Base-by-base conservation (phyloP, 352 stramenopile genomes). In the Phytophthora multivora region DNA sequence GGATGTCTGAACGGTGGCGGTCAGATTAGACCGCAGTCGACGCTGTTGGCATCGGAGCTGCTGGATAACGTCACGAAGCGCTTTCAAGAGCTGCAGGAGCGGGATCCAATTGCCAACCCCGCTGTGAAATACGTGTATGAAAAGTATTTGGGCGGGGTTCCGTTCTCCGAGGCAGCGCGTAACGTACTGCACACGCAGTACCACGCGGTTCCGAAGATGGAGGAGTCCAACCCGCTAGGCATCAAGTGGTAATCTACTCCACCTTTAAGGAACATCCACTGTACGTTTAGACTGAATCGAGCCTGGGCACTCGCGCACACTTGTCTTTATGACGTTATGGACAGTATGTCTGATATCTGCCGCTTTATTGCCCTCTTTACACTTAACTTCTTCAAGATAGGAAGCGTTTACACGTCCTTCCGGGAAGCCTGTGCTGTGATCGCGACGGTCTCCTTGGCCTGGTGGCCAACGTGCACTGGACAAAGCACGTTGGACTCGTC, bases 1-100 rank as follows among this genome's bases (percentile, higher is more conserved):
- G 97, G 97, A 6, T 99, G 97, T 63, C 69, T 98, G 35, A 99
- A 99, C 69, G 97, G 97, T 51, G 97, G 97, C 33, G 97, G 97
- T 12, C 96, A 99, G 75, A 92, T 97, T 66, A 91, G 86, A 57
- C 81, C 86, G 0, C 78, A 79, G 63, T 86, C 67, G 41, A 89
- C 77, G 21, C 53, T 89, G 19, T 51, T 84, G 43, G 68, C 82
- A 0, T 75, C 80, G 3, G 71, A 79, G 45, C 49, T 93, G 60
- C 68, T 96, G 18, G 64, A 74, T 0, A 87, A 78, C n/a, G 80
- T 95, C 45, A 89, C 74, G 19, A 65, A 19, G 33, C 75, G 78
- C 33, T 94, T 95, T 66, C 74, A 90, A 33, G 76, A 90, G 43
- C 64, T 92, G 26, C 61, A 80, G 33, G 73, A 84, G 52, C 77